Conservation (phyloP, 2,329 filamentous ascomycete genomes). For the Penicillium sp. region DNA sequence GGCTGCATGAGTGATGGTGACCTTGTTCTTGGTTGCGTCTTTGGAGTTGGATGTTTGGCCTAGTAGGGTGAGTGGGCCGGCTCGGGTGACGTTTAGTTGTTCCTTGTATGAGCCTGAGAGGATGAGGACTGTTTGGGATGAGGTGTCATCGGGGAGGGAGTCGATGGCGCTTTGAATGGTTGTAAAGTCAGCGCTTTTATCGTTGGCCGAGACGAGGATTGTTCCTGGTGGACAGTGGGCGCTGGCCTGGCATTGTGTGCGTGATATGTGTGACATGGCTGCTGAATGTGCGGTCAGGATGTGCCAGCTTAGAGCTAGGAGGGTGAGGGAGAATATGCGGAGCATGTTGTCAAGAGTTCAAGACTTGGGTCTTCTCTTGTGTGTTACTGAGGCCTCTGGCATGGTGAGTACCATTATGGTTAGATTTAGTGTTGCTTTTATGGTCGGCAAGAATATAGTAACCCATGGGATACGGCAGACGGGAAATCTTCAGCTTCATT, state of each 20-base stretch:
- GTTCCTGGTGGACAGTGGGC: conserved; percentile 27
- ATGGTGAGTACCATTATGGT: background rate
- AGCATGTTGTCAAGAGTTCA: conserved; percentile 3
- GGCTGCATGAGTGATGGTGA: conserved; percentile 56
- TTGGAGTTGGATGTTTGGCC: conserved; percentile 52
- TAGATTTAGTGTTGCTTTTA: background rate
- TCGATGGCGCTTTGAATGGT: conserved; percentile 49
- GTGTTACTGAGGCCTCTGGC: background rate
- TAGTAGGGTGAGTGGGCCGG: conserved; percentile 57
- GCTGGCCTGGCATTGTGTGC: conserved; percentile 24
- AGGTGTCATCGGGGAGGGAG: conserved; percentile 45
- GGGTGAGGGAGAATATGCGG: conserved; percentile 2
- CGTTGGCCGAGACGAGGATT: conserved; percentile 25
- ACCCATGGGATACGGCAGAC: background rate
- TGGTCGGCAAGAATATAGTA: background rate
- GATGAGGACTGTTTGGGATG: conserved; percentile 55
- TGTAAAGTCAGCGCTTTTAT: conserved; percentile 24
- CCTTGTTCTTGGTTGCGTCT: conserved; percentile 47
- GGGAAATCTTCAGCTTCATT: background rate
- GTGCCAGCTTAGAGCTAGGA: conserved; percentile 6
- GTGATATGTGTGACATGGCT: background rate
- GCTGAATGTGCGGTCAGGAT: conserved; percentile 4
- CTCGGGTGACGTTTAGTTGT: conserved; percentile 61
- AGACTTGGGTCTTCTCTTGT: background rate
- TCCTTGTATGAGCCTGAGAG: conserved; percentile 58